Base-by-base conservation (phyloP, 2,329 filamentous ascomycete species). In the Acephala macrosclerotiorum region DNA sequence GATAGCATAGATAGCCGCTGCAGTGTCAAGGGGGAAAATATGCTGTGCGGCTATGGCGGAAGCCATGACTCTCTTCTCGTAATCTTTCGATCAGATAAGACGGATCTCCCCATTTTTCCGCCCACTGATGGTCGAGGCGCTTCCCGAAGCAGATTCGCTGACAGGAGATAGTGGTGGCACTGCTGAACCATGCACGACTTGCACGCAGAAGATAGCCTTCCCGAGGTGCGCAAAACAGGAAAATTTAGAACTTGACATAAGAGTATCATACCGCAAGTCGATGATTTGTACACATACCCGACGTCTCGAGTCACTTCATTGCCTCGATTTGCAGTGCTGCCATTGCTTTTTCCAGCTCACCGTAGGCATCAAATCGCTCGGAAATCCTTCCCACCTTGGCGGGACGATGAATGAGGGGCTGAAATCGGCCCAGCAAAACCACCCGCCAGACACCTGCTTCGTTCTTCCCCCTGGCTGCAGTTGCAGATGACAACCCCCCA, bases 51-150 rank as follows among this genome's bases (percentile, higher is more conserved):
- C 36, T 45, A 8, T 2, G 18, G 57, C 57, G 57, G 57, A 45
- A 58, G 3, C 5, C n/a, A 3, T 20, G 5, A 22, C 20, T 59
- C 38, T 47, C 26, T 18, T 65, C 63, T 66, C 66, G 65, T 72
- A 71, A 72, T 73, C 71, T 73, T 29, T 45, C 18, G 58, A 72
- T 72, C 70, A 68, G 70, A 72, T 72, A 72, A 71, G 47, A 63
- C 66, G 66, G 66, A 69, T 70, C 64, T 61, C 47, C 42, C 42
- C 62, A 55, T 58, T 36, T 47, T 57, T 33, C 29, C 29, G 29
- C 9, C 29, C 29, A 33, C 29, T 49, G 22, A 25, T 49, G 45
- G 20, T 11, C 20, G 12, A 22, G 45, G 45, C 45, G n/a, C 45
- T 25, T 49, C 45, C 20, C 45, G n/a, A 49, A 22, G 11, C n/a